Conservation (phyloP, 768 basidiomycete genomes). For the Crucibulum laeve region DNA sequence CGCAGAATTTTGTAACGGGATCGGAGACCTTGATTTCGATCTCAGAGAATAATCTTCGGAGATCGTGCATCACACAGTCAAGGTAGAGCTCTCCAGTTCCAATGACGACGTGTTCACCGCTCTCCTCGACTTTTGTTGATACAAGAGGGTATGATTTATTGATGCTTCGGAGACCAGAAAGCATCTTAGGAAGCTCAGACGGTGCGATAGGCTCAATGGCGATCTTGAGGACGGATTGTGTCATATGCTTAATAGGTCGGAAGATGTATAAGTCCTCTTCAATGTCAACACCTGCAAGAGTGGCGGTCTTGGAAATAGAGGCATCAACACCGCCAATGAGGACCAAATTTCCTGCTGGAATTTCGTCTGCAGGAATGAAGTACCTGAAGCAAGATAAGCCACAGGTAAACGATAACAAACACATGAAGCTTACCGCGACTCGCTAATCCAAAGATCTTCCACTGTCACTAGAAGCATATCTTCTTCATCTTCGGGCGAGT, state of each 20-base stretch:
- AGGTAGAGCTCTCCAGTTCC: slow-evolving; percentile 97
- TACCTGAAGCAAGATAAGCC: slow-evolving; percentile 53
- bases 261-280: slow-evolving; percentile 93
- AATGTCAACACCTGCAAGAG: slow-evolving; percentile 66
- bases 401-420: neutral
- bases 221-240: slow-evolving; percentile 94
- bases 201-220: slow-evolving; percentile 98
- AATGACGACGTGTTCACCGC: slow-evolving; percentile 94
- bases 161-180: slow-evolving; percentile 92
- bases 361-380: slow-evolving; percentile 84
- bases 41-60: slow-evolving; percentile 89
- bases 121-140: slow-evolving; percentile 95
- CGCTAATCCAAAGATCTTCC: slow-evolving; percentile 87
- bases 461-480: slow-evolving; percentile 87
- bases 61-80: slow-evolving; percentile 95
- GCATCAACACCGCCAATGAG: slow-evolving; percentile 91
- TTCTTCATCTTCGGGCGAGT: slow-evolving; percentile 98
- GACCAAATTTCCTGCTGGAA: slow-evolving; percentile 89
- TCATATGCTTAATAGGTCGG: slow-evolving; percentile 94
- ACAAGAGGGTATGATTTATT: slow-evolving; percentile 97
- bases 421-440: slow-evolving; percentile 66
- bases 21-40: slow-evolving; percentile 99
- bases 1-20: slow-evolving; percentile 96
- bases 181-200: slow-evolving; percentile 98
- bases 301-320: slow-evolving; percentile 94